Conservation (phyloP, 2,329 filamentous ascomycete species). For the Arthrinium phaeospermum region DNA sequence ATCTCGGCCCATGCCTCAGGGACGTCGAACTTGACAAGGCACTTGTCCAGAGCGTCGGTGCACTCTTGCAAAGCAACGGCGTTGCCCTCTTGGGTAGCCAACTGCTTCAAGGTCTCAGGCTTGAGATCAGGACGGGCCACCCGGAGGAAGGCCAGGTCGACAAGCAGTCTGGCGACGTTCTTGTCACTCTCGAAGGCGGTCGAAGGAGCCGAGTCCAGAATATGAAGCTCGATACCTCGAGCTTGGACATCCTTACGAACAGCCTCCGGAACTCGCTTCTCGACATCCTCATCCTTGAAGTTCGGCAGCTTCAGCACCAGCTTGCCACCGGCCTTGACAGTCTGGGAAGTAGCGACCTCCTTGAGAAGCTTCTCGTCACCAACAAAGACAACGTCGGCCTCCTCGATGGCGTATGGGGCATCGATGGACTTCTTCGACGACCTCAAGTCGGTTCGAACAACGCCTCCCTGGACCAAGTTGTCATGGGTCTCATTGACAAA, state of each 20-base stretch:
- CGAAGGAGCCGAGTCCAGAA: slow-evolving; percentile 75
- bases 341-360: slow-evolving; percentile 75
- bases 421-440: slow-evolving; percentile 83
- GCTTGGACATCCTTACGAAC: slow-evolving; percentile 75
- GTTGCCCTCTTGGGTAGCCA: slow-evolving; percentile 64
- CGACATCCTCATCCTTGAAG: slow-evolving; percentile 85
- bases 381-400: slow-evolving; percentile 80
- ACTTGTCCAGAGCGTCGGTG: slow-evolving; percentile 70
- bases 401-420: slow-evolving; percentile 79
- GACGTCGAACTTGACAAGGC: slow-evolving; percentile 75
- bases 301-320: slow-evolving; percentile 78
- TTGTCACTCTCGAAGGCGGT: slow-evolving; percentile 71
- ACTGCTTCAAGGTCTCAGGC: slow-evolving; percentile 67
- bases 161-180: slow-evolving; percentile 66
- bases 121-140: slow-evolving; percentile 72
- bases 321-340: slow-evolving; percentile 72
- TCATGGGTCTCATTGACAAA: slow-evolving; percentile 67
- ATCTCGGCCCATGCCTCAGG: slow-evolving; percentile 81
- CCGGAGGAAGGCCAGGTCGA: slow-evolving; percentile 84
- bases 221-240: slow-evolving; percentile 73
- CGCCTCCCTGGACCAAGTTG: slow-evolving; percentile 76
- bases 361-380: slow-evolving; percentile 81
- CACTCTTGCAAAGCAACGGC: slow-evolving; percentile 57
- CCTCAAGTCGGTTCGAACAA: slow-evolving; percentile 83
- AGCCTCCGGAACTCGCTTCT: slow-evolving; percentile 78